phyloP scores from a whole-genome alignment of 1,284 basidiomycete species.

The Agroathelia rolfsii region DNA sequence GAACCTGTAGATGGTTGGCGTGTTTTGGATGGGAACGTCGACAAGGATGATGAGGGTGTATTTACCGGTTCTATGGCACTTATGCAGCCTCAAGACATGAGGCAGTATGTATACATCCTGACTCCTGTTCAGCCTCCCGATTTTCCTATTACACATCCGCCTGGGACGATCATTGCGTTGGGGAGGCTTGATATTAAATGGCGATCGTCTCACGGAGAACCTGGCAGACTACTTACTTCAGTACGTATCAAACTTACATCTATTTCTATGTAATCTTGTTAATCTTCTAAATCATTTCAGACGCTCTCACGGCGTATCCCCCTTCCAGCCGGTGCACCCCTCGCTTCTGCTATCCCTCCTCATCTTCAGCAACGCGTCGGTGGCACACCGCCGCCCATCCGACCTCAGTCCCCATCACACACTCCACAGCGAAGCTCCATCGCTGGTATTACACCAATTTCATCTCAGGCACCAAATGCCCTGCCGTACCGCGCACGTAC shows the following conservation, averaged over 20 bases:
- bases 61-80: slow-evolving; percentile 56
- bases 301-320: slow-evolving; percentile 68
- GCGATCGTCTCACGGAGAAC: slow-evolving; percentile 73
- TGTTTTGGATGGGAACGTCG: slow-evolving; percentile 42
- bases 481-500: too few relatives aligned
- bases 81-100: slow-evolving; percentile 71
- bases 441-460: slow-evolving; percentile 34
- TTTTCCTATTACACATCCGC: slow-evolving; percentile 41
- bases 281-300: slow-evolving; percentile 17
- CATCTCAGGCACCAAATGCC: slow-evolving; percentile 22
- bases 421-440: slow-evolving; percentile 47
- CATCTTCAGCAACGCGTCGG: slow-evolving; percentile 59
- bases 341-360: slow-evolving; percentile 58
- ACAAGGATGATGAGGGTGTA: slow-evolving; percentile 26
- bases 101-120: slow-evolving; percentile 80
- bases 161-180: slow-evolving; percentile 66
- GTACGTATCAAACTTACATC: slow-evolving; percentile 20
- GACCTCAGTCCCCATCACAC: slow-evolving; percentile 33
- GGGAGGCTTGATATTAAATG: slow-evolving; percentile 78
- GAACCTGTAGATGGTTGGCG: slow-evolving; percentile 67
- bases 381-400: slow-evolving; percentile 42
- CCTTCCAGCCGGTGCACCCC: slow-evolving; percentile 26
- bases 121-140: slow-evolving; percentile 37
- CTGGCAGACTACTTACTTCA: slow-evolving; percentile 74
- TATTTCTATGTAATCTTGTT: not conserved